phyloP scores from a whole-genome alignment of 2,329 filamentous ascomycete genomes.

The Thermomyces lanuginosus region DNA sequence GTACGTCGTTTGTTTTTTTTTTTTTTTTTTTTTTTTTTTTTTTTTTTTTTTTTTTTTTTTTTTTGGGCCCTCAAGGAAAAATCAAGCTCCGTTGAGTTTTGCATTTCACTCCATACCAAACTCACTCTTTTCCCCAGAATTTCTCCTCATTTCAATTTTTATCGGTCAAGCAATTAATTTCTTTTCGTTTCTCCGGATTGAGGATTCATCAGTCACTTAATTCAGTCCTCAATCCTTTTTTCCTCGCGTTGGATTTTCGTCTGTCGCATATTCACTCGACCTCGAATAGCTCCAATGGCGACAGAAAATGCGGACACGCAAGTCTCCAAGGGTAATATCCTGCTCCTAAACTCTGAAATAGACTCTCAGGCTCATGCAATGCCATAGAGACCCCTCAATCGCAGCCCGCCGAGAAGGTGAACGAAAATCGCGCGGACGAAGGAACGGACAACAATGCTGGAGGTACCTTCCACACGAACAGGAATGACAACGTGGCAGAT shows the following conservation, averaged over 20 bases:
- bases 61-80: slow-evolving; percentile 3
- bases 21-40: slow-evolving; percentile 2
- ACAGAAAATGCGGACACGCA: slow-evolving; percentile 24
- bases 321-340: slow-evolving; percentile 22
- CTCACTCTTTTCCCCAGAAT: slow-evolving; percentile 8
- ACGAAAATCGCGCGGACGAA: slow-evolving; percentile 19
- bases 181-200: background rate
- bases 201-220: background rate
- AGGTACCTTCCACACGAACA: slow-evolving; percentile 13
- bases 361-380: background rate
- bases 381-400: slow-evolving; percentile 16
- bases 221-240: background rate
- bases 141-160: slow-evolving; percentile 6
- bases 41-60: slow-evolving; percentile 1
- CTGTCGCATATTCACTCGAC: background rate
- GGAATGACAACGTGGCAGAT: background rate
- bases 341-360: slow-evolving; percentile 1
- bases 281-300: slow-evolving; percentile 17
- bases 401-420: slow-evolving; percentile 14
- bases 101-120: slow-evolving; percentile 7
- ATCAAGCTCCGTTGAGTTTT: slow-evolving; percentile 1
- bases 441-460: slow-evolving; percentile 19
- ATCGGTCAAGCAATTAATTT: slow-evolving; percentile 1
- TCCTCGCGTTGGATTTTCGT: too few species aligned
- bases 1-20: slow-evolving; percentile 5